Conservation (phyloP, 2,329 filamentous ascomycete genomes). For the Trichoderma semiorbis region DNA sequence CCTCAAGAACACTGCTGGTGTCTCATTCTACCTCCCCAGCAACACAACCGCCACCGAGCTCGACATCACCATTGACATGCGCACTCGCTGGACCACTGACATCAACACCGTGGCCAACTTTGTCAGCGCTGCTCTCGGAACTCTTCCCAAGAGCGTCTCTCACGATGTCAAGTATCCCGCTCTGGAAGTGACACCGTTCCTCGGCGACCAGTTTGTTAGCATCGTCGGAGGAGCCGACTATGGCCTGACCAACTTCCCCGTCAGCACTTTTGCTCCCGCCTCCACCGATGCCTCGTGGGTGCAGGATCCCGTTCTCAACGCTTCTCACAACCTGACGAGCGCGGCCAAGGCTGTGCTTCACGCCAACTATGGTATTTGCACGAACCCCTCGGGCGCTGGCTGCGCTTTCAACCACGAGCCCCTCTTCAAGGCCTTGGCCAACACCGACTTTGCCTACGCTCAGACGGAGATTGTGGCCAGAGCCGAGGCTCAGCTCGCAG, state of each 20-base stretch:
- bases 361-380: slow-evolving; percentile 21
- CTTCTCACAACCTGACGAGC: slow-evolving; percentile 9
- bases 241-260: slow-evolving; percentile 9
- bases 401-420: slow-evolving; percentile 24
- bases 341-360: slow-evolving; percentile 19
- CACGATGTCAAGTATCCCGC: slow-evolving; percentile 21
- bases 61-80: slow-evolving; percentile 22
- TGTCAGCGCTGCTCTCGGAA: slow-evolving; percentile 16
- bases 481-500: slow-evolving; percentile 18
- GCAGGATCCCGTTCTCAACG: slow-evolving; percentile 18
- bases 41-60: slow-evolving; percentile 20
- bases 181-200: slow-evolving; percentile 17
- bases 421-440: slow-evolving; percentile 4
- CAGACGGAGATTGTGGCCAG: slow-evolving; percentile 21
- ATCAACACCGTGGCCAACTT: slow-evolving; percentile 17
- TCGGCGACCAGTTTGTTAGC: slow-evolving; percentile 16
- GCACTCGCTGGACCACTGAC: slow-evolving; percentile 19
- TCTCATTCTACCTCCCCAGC: slow-evolving; percentile 19
- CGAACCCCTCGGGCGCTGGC: neutral
- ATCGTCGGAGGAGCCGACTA: slow-evolving; percentile 13
- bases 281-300: slow-evolving; percentile 21
- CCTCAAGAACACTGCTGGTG: slow-evolving; percentile 3
- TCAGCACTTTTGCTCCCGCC: slow-evolving; percentile 20
- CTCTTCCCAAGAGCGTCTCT: slow-evolving; percentile 8
- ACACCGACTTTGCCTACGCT: slow-evolving; percentile 18